Base-by-base conservation (phyloP, 225 moss, liverwort and hornwort species). In the Bryum argenteum region DNA sequence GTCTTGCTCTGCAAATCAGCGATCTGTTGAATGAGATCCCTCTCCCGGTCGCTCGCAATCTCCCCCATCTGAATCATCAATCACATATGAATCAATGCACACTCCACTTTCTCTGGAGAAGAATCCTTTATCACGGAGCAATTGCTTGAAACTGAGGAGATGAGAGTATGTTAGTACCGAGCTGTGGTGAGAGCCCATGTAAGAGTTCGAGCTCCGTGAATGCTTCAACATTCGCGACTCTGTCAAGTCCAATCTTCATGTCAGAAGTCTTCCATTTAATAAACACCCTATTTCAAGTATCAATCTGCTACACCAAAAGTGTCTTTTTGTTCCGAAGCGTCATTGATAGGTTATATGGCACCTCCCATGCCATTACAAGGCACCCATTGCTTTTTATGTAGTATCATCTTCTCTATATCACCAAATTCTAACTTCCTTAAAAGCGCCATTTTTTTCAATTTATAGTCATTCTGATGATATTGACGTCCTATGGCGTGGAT, bases 1-100 rank as follows among this genome's bases (percentile, higher is more conserved):
- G 77, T 68, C 54, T 76, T 83, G 70, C 76, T 73, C 67, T 87
- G 87, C 61, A 83, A 67, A 2, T 87, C 87, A 17, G 83, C 63
- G 4, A 87, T 70, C 54, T 87, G 87, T 12, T 83, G 87, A 38
- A 83, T 76, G 41, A 83, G 81, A 26, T 87, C 83, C 56, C 39
- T 78, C 53, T 83, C 83, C 53, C 78, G 78, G 41, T 87, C 83
- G 16, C 23, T 83, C 3, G 78, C 58, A 24, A 76, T 33, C 61
- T 87, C 87, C 2, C 51, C 45, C 73, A 67, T 71, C 83, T 81
- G 80, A 67, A 76, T 28, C 33, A 33, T 6, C 4, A 4, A 2
- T 6, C 33, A 6, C 28, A 23, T 54, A n/a, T n/a, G n/a, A 20
- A 10, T 44, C 44, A 14, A 44, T 44, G 10, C 43, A 44, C 2